A percentile compares a stretch with the other conserved stretches of the same genome.
Evolutionary conservation across 148 eudicot species (phyloP).

Genomic region (Silene conica): DNA sequence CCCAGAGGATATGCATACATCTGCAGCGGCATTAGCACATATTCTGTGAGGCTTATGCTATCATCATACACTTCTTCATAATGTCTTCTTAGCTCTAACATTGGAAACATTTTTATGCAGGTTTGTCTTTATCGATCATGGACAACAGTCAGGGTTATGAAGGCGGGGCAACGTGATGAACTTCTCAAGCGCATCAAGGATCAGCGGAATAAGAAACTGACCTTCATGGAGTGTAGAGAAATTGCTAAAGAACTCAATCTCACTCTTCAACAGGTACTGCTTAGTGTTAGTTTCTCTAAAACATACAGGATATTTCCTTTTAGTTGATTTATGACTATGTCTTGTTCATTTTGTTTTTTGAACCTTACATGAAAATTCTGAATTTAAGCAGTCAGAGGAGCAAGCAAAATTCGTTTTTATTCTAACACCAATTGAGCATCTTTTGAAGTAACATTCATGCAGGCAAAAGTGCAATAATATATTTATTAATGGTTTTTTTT

Average conservation of each 20-base stretch:
- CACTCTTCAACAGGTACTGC: conserved; percentile 78
- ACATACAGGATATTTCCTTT: not conserved
- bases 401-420: not conserved
- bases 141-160: conserved; percentile 78
- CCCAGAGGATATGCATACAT: not conserved
- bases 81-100: not conserved
- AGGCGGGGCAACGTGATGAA: conserved; percentile 81
- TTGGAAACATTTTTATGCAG: conserved; percentile 36
- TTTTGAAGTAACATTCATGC: not conserved
- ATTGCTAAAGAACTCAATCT: conserved; percentile 81
- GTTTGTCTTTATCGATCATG: conserved; percentile 70
- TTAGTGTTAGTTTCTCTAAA: not conserved
- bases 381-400: not conserved
- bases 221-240: conserved; percentile 70
- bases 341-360: not conserved
- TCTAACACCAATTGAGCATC: not conserved
- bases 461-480: not conserved
- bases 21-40: conserved; percentile 5
- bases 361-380: not conserved
- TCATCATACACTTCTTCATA: not conserved
- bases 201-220: conserved; percentile 54
- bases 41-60: not conserved
- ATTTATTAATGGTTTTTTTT: no score
- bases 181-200: conserved; percentile 69
- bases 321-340: not conserved